phyloP scores from a whole-genome alignment of 2,329 filamentous ascomycete genomes.

The Paraconiothyrium brasiliense region DNA sequence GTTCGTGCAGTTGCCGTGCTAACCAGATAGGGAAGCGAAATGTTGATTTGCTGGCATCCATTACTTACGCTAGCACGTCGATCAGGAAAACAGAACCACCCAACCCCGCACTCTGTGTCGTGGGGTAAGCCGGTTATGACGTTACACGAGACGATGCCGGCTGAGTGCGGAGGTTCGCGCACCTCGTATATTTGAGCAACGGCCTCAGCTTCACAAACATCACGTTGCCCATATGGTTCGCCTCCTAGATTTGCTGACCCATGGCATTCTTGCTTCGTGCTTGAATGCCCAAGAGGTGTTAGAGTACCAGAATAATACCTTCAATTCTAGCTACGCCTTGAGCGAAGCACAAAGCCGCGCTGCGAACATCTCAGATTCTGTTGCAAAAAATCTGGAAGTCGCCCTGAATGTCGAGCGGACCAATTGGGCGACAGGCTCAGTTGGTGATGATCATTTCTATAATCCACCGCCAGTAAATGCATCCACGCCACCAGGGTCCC shows the following conservation, averaged over 20 bases:
- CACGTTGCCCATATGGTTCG: background rate
- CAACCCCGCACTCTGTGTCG: too few relatives aligned
- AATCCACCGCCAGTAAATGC: constrained; percentile 31
- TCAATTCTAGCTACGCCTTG: background rate
- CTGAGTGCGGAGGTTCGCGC: too few relatives aligned
- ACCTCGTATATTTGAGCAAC: too few relatives aligned
- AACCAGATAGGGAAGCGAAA: too few relatives aligned
- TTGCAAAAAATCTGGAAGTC: constrained; percentile 23
- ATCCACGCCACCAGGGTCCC: constrained; percentile 43
- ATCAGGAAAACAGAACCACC: too few relatives aligned
- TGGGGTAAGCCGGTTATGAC: too few relatives aligned
- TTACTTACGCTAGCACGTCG: too few relatives aligned
- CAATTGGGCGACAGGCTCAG: constrained; percentile 35
- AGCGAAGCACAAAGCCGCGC: background rate
- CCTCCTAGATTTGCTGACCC: background rate
- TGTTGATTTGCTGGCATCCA: too few relatives aligned
- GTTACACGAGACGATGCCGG: too few relatives aligned
- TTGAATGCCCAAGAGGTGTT: background rate
- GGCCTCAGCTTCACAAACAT: background rate
- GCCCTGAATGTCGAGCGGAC: constrained; percentile 37
- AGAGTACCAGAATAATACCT: background rate
- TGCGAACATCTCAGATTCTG: background rate
- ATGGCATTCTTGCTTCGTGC: background rate
- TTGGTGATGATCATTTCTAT: constrained; percentile 54
- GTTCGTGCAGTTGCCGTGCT: too few relatives aligned